Evolutionary conservation across 108 stramenopile genomes (phyloP), one percentile per base, ranked within the genome.

Genomic region (Cyclotella choctawhatcheeana): DNA sequence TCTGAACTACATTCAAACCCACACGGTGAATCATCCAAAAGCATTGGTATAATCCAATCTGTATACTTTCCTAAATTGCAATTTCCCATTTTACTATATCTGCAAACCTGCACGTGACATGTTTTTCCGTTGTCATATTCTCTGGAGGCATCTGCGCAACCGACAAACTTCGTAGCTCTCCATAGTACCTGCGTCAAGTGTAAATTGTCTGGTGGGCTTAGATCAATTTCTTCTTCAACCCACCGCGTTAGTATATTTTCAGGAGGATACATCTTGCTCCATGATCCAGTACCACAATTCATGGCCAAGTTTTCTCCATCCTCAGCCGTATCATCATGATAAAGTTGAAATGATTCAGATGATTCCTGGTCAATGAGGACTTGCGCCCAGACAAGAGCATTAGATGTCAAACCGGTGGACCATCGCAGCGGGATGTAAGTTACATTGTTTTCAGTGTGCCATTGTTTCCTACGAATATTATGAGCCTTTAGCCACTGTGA

Each of bases 101-200:
- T 12, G 51, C 64, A 65, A 18, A 65, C 64, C n/a, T 65, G 50
- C 2, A 65, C 18, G 14, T 51, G 64, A 31, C 64, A 65, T 1
- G 5, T 16, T 18, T 33, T 33, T 8, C 64, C 64, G 32, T 50
- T n/a, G 3, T 20, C 30, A n/a, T 29, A 33, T 20, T 10, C 25
- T 33, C 33, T 32, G 5, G 7, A 16, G 2, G 64, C 25, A 4
- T 65, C 50, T 22, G 48, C 64, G 33, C 64, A 65, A 2, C 64
- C 64, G n/a, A 59, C 4, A 5, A 22, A 59, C 31, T 2, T 35
- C 1, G 64, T 65, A 6, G 64, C 64, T 18, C 31, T 30, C 64
- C 64, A 65, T 14, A 65, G 4, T 3, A 33, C 64, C n/a, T 65
- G 64, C 1, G 48, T 65, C 17, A 65, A 51, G 31, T 65, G 64